Evolutionary conservation across 805 yeast genomes (phyloP), one percentile per base, ranked within the genome.

Genomic region (Nematodospora valgi): DNA sequence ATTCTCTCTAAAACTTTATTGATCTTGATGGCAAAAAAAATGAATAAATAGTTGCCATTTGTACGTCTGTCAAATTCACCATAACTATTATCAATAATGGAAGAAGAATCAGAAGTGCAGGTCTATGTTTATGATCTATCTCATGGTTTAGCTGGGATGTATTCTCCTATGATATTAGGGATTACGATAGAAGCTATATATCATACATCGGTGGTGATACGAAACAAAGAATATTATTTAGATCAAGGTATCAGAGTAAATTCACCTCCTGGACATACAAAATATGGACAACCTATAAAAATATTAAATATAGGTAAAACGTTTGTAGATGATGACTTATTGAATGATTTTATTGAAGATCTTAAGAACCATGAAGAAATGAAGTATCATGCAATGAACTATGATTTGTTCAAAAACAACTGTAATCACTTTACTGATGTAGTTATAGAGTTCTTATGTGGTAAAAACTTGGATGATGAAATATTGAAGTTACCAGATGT

Each of bases 361-460:
- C 53, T 79, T 19, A 51, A 56, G 21, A 44, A 48, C 30, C 62
- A 60, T 37, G 62, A 63, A 8, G 57, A 54, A n/a, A 37, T 37
- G 31, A 72, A 68, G 39, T 78, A 67, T 45, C 52, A 62, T 11
- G 70, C 77, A 6, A 62, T 59, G 6, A 61, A 56, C 24, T 80
- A 80, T 56, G 76, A 78, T 44, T 53, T 80, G 39, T 77, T 80
- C 39, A 68, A 69, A 35, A 80, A 80, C 54, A 80, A 80, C 49
- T 80, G 87, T 55, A 80, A 80, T 56, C 81, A 82, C 55, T 80
- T 81, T 56, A 68, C 82, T 13, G 72, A 79, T 45, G 78, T 71
- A 29, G 49, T 75, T 37, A 48, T 75, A 27, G 78, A 79, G 46
- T 80, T 80, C 42, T 54, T 79, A 39, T 78, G 74, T 16, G 83